Evolutionary conservation across 441 rosid species (phyloP).

Genomic region (Lepidium campestre): DNA sequence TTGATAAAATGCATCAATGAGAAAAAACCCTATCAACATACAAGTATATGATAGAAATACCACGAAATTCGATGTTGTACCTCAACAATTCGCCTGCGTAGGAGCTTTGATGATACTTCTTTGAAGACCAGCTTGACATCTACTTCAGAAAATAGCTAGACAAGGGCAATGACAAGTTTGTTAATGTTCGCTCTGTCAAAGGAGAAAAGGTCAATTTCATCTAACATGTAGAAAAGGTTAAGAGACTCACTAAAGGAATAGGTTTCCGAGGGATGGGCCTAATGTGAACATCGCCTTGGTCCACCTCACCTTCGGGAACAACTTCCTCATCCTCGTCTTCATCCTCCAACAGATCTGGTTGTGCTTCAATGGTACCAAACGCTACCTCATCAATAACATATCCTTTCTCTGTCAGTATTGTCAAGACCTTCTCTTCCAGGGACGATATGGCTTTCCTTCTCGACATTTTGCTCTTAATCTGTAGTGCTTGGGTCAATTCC

Average conservation of each 20-base stretch:
- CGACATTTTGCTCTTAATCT: conserved; percentile 74
- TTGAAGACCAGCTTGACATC: conserved; percentile 98
- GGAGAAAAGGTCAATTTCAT: conserved; percentile 2
- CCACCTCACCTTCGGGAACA: conserved; percentile 96
- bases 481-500: conserved; percentile 67
- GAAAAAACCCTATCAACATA: not conserved
- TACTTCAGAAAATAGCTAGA: conserved; percentile 78
- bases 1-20: not conserved
- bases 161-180: conserved; percentile 19
- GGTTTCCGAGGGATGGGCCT: conserved; percentile 70
- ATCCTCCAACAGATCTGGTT: conserved; percentile 65
- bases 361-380: conserved; percentile 50
- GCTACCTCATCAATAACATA: conserved; percentile 60
- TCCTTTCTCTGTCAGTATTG: conserved; percentile 83
- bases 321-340: conserved; percentile 99
- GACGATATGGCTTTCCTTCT: conserved; percentile 84
- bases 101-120: conserved; percentile 84
- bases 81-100: conserved; percentile 90
- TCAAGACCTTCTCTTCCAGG: conserved; percentile 78
- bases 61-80: conserved; percentile 35
- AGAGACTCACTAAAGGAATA: conserved; percentile 57
- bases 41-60: not conserved
- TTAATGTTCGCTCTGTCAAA: not conserved
- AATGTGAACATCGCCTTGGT: conserved; percentile 98
- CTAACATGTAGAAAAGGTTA: not conserved